Base-by-base conservation (phyloP, 2,329 filamentous ascomycete genomes). In the Colletotrichum sp. region DNA sequence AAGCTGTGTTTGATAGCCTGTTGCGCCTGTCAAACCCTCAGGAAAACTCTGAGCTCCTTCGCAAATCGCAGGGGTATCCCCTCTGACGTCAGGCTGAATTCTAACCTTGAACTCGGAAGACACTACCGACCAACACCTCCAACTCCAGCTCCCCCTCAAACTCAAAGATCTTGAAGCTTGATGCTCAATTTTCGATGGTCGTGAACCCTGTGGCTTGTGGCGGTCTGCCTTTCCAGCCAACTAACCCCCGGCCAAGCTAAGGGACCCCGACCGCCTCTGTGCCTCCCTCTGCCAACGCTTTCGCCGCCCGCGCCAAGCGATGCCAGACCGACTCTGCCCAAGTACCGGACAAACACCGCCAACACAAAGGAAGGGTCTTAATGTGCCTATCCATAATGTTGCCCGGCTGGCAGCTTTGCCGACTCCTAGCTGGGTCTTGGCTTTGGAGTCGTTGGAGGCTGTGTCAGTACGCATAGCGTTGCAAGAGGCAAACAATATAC, bases 281-380 rank as follows among this genome's bases (percentile, higher is more conserved):
- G 71, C 65, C 59, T 69, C 55, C 15, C 63, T 67, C 62, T 68
- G 60, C 60, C 69, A 68, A 59, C 57, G 32, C 59, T 21, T 52
- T 30, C 24, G 60, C 8, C 13, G 26, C 44, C 44, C 72, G 72
- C 59, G 72, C 68, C 72, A 75, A 75, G 72, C 72, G 15, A 63
- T 52, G 55, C 62, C 68, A 74, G 24, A 55, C 62, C 62, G 21
- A 52, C 62, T 52, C 16, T 60, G 67, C 32, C 24, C 21, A 24
- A 55, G 44, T 18, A 26, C 55, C 44, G 16, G 39, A 63, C 57
- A 68, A 55, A 55, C 49, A 59, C 32, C 30, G 36, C 60, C 68
- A 62, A 55, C 52, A 60, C 72, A 62, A 39, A 63, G 68, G 10
- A 34, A 21, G 21, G 12, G 28, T 62, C 24, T 39, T 32, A 15